Evolutionary conservation across 345 rosid species (phyloP).

Genomic region (Eucalyptus albens): DNA sequence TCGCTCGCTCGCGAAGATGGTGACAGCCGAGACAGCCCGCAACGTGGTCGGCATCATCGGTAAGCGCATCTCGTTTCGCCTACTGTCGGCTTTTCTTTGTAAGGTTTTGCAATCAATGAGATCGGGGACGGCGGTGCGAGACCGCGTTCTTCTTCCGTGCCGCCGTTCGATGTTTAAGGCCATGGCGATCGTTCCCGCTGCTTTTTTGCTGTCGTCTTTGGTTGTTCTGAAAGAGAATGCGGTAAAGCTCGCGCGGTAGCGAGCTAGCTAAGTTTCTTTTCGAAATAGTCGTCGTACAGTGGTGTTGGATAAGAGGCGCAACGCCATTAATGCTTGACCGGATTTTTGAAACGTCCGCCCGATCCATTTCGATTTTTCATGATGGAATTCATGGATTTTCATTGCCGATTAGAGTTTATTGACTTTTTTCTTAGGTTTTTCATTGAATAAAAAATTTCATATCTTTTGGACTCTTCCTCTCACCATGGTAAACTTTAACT

Average conservation of each 20-base stretch:
- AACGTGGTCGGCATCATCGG: slow-evolving; percentile 2
- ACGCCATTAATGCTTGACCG: neutral
- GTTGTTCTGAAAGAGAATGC: neutral
- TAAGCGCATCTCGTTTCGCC: neutral
- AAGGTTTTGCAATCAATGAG: no score
- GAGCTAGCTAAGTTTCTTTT: neutral
- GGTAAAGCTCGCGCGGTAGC: neutral
- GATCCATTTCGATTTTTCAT: neutral
- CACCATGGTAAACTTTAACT: slow-evolving; percentile 5
- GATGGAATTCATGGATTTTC: neutral
- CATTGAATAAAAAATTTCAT: neutral
- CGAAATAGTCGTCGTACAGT: neutral
- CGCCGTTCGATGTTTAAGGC: no score
- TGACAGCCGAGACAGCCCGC: neutral
- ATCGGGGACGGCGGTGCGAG: no score
- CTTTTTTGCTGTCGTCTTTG: neutral
- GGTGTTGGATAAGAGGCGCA: neutral
- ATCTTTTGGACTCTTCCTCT: slow-evolving; percentile 26
- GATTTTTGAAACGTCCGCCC: neutral
- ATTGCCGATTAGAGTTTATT: neutral
- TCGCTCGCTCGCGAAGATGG: neutral
- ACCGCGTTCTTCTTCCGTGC: no score
- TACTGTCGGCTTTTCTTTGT: no score
- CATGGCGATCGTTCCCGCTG: no score
- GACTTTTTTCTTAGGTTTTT: neutral